Percentiles rank a stretch among this genome's conserved stretches.
These are phyloP conservation scores for Tetrahymena borealis DNA, from an alignment of 73 alveolate species.

Conservation along the genomic window DNA sequence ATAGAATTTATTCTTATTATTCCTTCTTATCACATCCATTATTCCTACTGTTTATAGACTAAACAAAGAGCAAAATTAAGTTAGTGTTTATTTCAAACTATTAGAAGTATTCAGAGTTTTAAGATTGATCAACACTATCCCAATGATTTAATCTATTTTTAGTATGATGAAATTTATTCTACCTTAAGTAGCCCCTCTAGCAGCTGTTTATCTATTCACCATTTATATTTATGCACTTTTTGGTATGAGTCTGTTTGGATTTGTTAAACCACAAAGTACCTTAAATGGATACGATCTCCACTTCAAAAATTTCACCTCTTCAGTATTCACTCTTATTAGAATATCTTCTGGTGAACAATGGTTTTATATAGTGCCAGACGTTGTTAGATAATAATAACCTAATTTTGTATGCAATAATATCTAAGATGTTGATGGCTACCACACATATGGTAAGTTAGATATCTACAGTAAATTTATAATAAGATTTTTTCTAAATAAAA, in stretches of 20 bases:
- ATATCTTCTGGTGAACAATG: constrained; percentile 31
- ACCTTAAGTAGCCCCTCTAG: constrained; percentile 16
- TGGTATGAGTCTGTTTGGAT: constrained; percentile 36
- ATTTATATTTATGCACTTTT: constrained; percentile 20
- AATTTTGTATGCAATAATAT: constrained; percentile 20
- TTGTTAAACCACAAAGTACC: not conserved
- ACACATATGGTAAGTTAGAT: not conserved
- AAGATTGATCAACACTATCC: constrained; percentile 16
- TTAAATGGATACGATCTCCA: constrained; percentile 37
- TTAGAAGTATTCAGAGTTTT: constrained; percentile 4
- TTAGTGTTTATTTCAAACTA: not conserved
- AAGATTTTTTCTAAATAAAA: not conserved
- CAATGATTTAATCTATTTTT: constrained; percentile 7
- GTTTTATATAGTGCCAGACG: constrained; percentile 13
- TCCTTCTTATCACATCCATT: not conserved
- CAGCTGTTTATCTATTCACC: constrained; percentile 12
- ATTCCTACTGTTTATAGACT: not conserved
- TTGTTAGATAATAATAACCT: constrained; percentile 8
- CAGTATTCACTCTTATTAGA: constrained; percentile 19
- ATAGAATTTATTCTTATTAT: not conserved
- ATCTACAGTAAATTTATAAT: not conserved
- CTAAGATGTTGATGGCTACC: constrained; percentile 3
- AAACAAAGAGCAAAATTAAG: not conserved
- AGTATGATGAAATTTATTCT: constrained; percentile 8
- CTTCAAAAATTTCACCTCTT: constrained; percentile 26